A percentile compares a stretch with the other conserved stretches of the same genome.
Evolutionary conservation across 257 asterid genomes (phyloP).

Genomic region (Nicotiana otophora): DNA sequence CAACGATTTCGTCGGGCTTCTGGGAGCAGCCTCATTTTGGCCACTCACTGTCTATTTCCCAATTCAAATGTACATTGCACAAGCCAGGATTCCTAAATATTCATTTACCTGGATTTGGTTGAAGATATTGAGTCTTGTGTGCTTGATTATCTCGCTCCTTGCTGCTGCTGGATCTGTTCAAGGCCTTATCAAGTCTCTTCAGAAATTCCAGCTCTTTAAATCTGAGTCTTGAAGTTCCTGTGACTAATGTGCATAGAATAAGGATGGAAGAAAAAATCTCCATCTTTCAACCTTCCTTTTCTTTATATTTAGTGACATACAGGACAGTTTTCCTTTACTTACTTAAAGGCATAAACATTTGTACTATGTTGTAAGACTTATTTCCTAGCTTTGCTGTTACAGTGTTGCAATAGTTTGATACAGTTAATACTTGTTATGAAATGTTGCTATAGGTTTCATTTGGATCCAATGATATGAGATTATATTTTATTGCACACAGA

Average conservation of each 20-base stretch:
- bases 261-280: not conserved
- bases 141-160: conserved; percentile 46
- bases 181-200: conserved; percentile 40
- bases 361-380: not conserved
- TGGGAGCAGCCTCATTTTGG: conserved; percentile 64
- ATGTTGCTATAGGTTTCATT: not conserved
- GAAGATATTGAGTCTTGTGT: conserved; percentile 34
- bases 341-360: not conserved
- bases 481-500: not conserved
- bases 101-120: conserved; percentile 43
- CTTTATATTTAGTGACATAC: not conserved
- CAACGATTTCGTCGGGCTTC: conserved; percentile 62
- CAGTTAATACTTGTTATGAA: not conserved
- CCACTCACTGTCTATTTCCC: conserved; percentile 64
- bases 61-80: conserved; percentile 48
- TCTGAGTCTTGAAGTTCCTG: conserved; percentile 30
- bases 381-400: not conserved
- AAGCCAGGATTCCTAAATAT: conserved; percentile 22
- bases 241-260: not conserved
- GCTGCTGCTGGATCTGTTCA: conserved; percentile 60
- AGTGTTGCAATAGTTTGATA: not conserved
- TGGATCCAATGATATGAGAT: not conserved
- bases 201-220: conserved; percentile 23
- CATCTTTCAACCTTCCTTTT: not conserved
- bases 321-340: not conserved